phyloP scores from a whole-genome alignment of 75 land plant genomes.

The Sequoia sempervirens region DNA sequence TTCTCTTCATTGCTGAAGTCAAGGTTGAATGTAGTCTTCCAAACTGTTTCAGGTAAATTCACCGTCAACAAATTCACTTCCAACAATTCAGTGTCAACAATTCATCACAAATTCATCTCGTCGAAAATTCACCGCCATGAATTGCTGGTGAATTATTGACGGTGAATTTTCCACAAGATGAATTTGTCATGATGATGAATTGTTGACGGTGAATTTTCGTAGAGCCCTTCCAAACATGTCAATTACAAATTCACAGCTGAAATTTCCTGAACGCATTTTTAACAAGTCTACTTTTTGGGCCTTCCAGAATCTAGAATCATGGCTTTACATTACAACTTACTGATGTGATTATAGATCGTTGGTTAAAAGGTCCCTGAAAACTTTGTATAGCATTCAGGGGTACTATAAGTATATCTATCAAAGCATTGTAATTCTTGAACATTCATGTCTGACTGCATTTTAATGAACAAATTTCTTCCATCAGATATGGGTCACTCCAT shows the following conservation, averaged over 20 bases:
- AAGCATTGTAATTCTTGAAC: neutral
- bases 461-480: neutral
- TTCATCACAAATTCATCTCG: too few relatives aligned
- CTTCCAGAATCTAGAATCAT: neutral
- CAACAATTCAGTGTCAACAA: too few relatives aligned
- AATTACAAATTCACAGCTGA: neutral
- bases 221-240: too few relatives aligned
- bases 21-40: neutral
- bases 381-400: neutral
- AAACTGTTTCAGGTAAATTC: too few relatives aligned
- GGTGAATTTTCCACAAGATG: too few relatives aligned
- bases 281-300: too few relatives aligned
- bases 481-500: constrained; percentile 85
- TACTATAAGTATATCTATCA: neutral
- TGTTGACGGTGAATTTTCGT: too few relatives aligned
- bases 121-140: too few relatives aligned
- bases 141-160: too few relatives aligned
- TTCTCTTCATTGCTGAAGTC: neutral
- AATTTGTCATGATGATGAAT: too few relatives aligned
- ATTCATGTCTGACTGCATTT: neutral
- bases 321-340: neutral
- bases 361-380: neutral
- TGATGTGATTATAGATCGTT: neutral
- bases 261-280: neutral
- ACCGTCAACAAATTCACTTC: too few relatives aligned